These are phyloP conservation scores for Viola pubescens DNA, from an alignment of 441 rosid species.

Conservation along the genomic window DNA sequence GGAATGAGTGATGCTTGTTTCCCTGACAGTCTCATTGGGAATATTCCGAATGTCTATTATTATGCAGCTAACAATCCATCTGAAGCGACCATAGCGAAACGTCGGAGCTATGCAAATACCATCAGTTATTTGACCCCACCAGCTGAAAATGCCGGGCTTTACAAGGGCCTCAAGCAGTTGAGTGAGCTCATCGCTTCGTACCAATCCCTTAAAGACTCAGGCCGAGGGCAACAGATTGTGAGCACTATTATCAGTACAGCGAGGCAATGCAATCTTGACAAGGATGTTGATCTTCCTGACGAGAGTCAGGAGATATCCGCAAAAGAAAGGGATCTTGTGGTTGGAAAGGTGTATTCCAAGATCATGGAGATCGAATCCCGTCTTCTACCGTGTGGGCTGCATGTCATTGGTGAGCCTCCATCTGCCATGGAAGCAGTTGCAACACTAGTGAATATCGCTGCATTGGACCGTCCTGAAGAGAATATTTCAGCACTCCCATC, in stretches of 20 bases:
- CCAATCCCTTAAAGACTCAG: constrained; percentile 91
- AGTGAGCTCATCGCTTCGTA: constrained; percentile 93
- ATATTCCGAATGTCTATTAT: constrained; percentile 91
- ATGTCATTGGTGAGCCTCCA: constrained; percentile 96
- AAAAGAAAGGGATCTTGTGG: constrained; percentile 77
- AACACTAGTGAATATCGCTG: constrained; percentile 97
- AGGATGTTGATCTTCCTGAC: constrained; percentile 88
- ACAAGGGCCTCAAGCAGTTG: constrained; percentile 97
- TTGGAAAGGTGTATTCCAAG: constrained; percentile 94
- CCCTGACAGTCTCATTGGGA: constrained; percentile 96
- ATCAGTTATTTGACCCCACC: constrained; percentile 97
- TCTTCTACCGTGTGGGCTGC: constrained; percentile 95
- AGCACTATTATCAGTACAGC: constrained; percentile 95
- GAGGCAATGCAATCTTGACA: constrained; percentile 93
- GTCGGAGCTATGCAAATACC: constrained; percentile 96
- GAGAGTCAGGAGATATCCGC: constrained; percentile 66
- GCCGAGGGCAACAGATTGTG: constrained; percentile 89
- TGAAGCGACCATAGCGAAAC: constrained; percentile 95
- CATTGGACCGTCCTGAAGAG: constrained; percentile 83
- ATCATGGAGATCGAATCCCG: constrained; percentile 98
- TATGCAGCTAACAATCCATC: constrained; percentile 98
- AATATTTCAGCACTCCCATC: constrained; percentile 70
- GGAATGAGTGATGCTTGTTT: constrained; percentile 97
- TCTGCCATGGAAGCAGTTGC: constrained; percentile 97
- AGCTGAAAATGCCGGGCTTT: constrained; percentile 98